Evolutionary conservation across 1,284 basidiomycete species (phyloP).

Genomic region (Golubevia sp.): DNA sequence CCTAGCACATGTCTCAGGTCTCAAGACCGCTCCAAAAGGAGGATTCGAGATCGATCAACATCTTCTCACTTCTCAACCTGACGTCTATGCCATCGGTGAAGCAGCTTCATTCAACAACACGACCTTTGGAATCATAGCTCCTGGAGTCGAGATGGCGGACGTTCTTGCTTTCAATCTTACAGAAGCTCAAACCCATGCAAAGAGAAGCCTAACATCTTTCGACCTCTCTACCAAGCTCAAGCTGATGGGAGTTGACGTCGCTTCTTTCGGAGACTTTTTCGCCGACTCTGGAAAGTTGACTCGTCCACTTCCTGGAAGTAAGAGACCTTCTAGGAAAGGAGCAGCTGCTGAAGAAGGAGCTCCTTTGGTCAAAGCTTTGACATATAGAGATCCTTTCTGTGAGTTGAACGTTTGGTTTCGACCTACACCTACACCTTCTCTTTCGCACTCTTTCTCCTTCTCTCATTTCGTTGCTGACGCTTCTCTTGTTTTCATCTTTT

Average conservation of each 20-base stretch:
- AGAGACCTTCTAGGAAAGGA: slow-evolving; percentile 11
- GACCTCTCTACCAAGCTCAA: slow-evolving; percentile 72
- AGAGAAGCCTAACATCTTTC: slow-evolving; percentile 69
- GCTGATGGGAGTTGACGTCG: slow-evolving; percentile 76
- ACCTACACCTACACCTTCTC: no score
- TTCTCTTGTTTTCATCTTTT: no score
- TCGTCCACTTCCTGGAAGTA: slow-evolving; percentile 29
- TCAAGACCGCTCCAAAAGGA: slow-evolving; percentile 66
- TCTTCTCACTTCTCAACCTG: slow-evolving; percentile 68
- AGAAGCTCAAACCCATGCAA: slow-evolving; percentile 65
- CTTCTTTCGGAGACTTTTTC: slow-evolving; percentile 77
- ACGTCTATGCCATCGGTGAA: slow-evolving; percentile 77
- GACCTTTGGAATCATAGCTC: slow-evolving; percentile 74
- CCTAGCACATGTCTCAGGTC: slow-evolving; percentile 67
- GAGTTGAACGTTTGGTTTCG: slow-evolving; percentile 39
- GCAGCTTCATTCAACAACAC: slow-evolving; percentile 74
- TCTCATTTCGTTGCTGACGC: no score
- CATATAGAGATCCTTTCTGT: slow-evolving; percentile 75
- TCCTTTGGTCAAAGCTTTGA: slow-evolving; percentile 67
- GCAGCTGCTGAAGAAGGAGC: slow-evolving; percentile 20
- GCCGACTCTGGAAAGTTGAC: slow-evolving; percentile 67
- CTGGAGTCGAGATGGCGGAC: slow-evolving; percentile 77
- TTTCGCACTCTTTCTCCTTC: no score
- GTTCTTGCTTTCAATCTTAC: slow-evolving; percentile 75
- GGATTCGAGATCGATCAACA: slow-evolving; percentile 71